Base-by-base conservation (phyloP, 805 yeast species). In the Spathaspora girioi region DNA sequence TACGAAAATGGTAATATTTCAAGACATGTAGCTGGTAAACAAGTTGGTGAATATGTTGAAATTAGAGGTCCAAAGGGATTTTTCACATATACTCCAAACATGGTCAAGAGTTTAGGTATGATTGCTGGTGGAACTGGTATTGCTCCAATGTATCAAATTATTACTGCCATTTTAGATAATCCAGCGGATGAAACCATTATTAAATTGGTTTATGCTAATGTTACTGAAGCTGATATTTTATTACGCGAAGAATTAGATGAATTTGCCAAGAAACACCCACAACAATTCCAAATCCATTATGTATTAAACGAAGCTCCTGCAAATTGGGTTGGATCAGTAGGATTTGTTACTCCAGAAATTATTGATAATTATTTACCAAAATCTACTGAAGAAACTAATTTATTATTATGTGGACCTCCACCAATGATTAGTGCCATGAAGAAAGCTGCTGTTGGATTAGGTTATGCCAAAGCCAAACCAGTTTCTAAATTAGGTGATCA, bases 111-210 rank as follows among this genome's bases (percentile, higher is more conserved):
- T 54, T 77, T 92, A 53, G 90, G 87, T 50, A 92, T 92, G 97
- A 84, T 93, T 58, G 96, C 97, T 42, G 97, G 97, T 59, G 98
- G 97, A 63, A 89, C 97, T 38, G 97, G 97, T 67, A 87, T 91
- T 62, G 87, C 97, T 7, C 97, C 97, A 66, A 91, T 91, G 97
- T 89, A 83, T 70, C 97, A 91, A 75, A 85, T 91, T 59, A 83
- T 92, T 59, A 87, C 88, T 59, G 88, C 96, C 12, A 85, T 92
- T 58, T 83, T 84, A 60, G 72, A 76, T 51, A 83, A 92, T 66
- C 93, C 96, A 20, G 72, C 77, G 15, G 97, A 93, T 70, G 78
- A 76, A 46, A 92, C 97, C 53, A 80, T 83, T 62, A 82, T 90
- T 56, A 75, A 80, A 49, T 77, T 92, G 59, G 66, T 92, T 42